Evolutionary conservation across 2,329 filamentous ascomycete species (phyloP).

Genomic region (Neoarthrinium moseri): DNA sequence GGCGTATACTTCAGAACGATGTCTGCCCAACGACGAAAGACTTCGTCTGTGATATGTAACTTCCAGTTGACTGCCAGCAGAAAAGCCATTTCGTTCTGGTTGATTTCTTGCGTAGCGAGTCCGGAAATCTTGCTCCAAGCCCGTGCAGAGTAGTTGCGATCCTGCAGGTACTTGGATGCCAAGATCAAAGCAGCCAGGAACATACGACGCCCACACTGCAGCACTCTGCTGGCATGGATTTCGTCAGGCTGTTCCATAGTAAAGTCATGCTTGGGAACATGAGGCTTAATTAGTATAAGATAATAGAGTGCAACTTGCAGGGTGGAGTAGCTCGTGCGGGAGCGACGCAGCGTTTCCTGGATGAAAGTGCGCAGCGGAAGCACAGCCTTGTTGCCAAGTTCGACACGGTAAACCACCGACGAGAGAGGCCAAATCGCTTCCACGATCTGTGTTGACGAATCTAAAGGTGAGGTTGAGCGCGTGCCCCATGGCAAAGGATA

Average conservation of each 20-base stretch:
- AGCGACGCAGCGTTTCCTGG: conserved; percentile 92
- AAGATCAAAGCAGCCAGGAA: conserved; percentile 93
- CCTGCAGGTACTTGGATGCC: conserved; percentile 96
- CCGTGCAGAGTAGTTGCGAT: conserved; percentile 94
- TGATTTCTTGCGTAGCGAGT: conserved; percentile 90
- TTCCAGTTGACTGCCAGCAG: conserved; percentile 89
- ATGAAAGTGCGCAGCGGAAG: conserved; percentile 93
- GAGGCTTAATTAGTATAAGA: conserved; percentile 87
- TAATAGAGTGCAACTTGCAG: conserved; percentile 97
- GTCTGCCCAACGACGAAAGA: conserved; percentile 92
- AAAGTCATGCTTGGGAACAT: conserved; percentile 80
- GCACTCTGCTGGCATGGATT: conserved; percentile 68
- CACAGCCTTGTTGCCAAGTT: conserved; percentile 72
- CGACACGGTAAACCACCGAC: conserved; percentile 72
- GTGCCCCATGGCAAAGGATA: conserved; percentile 14
- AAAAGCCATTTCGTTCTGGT: conserved; percentile 94
- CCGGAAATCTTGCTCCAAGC: conserved; percentile 99
- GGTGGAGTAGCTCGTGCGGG: conserved; percentile 95
- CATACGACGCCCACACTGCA: conserved; percentile 97
- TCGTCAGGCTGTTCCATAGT: conserved; percentile 82
- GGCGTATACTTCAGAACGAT: conserved; percentile 85
- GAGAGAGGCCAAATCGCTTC: conserved; percentile 96
- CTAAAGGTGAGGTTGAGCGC: conserved; percentile 49
- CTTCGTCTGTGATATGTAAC: conserved; percentile 84
- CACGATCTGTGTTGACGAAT: conserved; percentile 96